Evolutionary conservation across 2,329 filamentous ascomycete species (phyloP), one percentile per base, ranked within the genome.

Genomic region (Phialophora verrucosa): DNA sequence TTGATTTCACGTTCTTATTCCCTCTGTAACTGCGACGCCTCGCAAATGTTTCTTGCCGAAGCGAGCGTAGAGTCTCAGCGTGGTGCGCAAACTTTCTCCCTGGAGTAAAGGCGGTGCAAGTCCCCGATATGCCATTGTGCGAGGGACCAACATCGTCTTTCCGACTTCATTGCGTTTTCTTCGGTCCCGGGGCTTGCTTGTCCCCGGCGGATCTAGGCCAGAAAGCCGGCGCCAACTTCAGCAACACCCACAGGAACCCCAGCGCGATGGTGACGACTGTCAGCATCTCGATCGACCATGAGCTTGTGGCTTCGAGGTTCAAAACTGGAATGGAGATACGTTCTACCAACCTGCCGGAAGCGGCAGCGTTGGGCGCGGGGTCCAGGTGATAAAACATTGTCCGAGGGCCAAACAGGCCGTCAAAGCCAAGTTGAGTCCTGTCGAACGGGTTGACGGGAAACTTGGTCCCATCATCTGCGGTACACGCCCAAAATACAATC

Each of bases 401-500:
- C 58, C 87, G 84, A 0, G 87, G 84, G 1, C 86, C 87, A 76
- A 97, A 97, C 8, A 96, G 78, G 0, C 84, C 86, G 70, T 97
- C 94, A 76, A 93, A 97, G 0, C 93, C 93, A n/a, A 97, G 74
- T 74, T 92, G 87, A n/a, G 84, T 81, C 5, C 91, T 83, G 76
- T 97, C 93, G 77, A 98, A 98, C 0, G 94, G 94, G 74, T 91
- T 97, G 4, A 84, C 85, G 0, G 85, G 78, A 78, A 94, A 91
- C 73, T 91, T 90, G 0, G 83, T 84, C 12, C 69, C 72, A 38
- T 79, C 78, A 44, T 81, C 77, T 0, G 89, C 86, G 7, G 85
- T 83, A 75, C 94, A 98, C 0, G 93, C 92, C 93, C 93, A 97
- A 81, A 97, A 97, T 0, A 97, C 85, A 0, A 87, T 85, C 0